Percentiles rank a stretch among this genome's conserved stretches.
phyloP scores from a whole-genome alignment of 2,329 filamentous ascomycete genomes.

The Cladosporium sp. region DNA sequence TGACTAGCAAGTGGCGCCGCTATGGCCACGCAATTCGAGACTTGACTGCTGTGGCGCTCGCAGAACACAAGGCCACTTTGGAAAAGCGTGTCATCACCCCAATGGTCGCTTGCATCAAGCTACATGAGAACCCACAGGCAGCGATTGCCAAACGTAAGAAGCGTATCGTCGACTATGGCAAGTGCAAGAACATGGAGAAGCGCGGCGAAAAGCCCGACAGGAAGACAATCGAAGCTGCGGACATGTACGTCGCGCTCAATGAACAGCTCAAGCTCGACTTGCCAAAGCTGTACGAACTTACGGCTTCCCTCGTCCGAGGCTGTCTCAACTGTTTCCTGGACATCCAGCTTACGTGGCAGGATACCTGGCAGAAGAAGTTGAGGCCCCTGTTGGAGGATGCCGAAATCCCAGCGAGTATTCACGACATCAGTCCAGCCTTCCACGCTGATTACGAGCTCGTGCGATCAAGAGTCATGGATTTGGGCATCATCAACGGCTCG shows the following conservation, averaged over 20 bases:
- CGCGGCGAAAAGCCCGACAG: conserved; percentile 83
- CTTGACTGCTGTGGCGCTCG: conserved; percentile 76
- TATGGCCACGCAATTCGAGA: conserved; percentile 87
- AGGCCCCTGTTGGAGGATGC: conserved; percentile 69
- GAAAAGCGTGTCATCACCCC: conserved; percentile 82
- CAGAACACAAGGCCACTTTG: conserved; percentile 74
- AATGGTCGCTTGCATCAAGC: conserved; percentile 73
- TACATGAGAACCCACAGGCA: conserved; percentile 79
- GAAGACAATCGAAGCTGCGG: conserved; percentile 78
- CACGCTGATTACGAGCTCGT: conserved; percentile 74
- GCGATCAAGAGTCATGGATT: conserved; percentile 67
- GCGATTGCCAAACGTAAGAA: conserved; percentile 95
- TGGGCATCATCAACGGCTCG: conserved; percentile 76
- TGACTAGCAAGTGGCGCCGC: conserved; percentile 91
- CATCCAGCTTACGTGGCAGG: conserved; percentile 81
- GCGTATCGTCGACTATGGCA: conserved; percentile 84
- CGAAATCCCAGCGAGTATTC: conserved; percentile 63
- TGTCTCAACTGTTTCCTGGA: conserved; percentile 81
- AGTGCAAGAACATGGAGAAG: conserved; percentile 73
- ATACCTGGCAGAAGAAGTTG: conserved; percentile 80
- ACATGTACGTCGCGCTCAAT: conserved; percentile 88
- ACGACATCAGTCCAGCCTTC: conserved; percentile 76
- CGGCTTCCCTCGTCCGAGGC: conserved; percentile 79
- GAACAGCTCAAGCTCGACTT: conserved; percentile 91
- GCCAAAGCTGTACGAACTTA: conserved; percentile 77